These are phyloP conservation scores for Polysphondylium violaceum DNA, from an alignment of 78 protist species.

Conservation along the genomic window DNA sequence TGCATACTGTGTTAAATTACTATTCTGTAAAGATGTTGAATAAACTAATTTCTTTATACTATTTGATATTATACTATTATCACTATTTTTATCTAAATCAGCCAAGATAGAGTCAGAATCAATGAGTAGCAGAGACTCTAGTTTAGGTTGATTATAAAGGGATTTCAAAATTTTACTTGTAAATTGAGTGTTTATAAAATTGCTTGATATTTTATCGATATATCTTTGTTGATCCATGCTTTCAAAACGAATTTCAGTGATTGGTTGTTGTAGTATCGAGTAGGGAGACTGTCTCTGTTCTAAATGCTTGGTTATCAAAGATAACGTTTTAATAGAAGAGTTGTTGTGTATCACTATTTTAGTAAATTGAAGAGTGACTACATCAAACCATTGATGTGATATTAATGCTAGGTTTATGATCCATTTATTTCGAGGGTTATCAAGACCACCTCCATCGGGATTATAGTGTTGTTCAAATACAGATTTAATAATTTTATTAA, in stretches of 20 bases:
- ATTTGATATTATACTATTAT: background rate
- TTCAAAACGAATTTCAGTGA: background rate
- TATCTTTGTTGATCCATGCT: background rate
- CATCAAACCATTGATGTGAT: background rate
- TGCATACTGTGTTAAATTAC: too few species aligned
- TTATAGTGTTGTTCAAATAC: background rate
- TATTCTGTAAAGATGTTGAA: background rate
- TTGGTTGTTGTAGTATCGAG: background rate
- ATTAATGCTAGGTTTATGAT: background rate
- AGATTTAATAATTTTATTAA: background rate
- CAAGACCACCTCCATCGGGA: background rate
- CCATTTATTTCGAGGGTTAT: constrained; percentile 4
- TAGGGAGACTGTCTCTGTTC: background rate
- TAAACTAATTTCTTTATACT: background rate
- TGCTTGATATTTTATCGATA: background rate
- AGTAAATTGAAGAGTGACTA: background rate
- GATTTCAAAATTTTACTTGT: background rate
- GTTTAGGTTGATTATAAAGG: background rate
- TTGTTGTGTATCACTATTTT: background rate
- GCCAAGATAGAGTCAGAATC: background rate
- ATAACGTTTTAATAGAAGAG: background rate
- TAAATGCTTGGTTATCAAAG: background rate
- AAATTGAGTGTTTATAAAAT: background rate
- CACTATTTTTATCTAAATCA: background rate
- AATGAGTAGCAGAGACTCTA: background rate